phyloP scores from a whole-genome alignment of 768 basidiomycete genomes.

The Gloeopeniophorella convolvens region DNA sequence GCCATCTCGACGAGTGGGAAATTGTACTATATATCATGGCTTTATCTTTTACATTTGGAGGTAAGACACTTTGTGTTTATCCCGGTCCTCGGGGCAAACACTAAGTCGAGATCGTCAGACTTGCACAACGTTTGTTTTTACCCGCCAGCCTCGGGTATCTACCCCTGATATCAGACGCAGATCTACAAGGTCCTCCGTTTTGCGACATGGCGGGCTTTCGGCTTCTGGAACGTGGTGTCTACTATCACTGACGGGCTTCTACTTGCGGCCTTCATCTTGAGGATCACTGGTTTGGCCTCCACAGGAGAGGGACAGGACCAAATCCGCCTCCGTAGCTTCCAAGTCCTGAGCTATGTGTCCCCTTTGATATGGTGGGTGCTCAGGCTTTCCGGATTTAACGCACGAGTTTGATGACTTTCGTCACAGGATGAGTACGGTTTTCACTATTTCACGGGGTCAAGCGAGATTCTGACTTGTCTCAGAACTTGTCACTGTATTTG shows the following conservation, averaged over 20 bases:
- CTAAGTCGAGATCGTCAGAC: conserved; percentile 30
- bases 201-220: conserved; percentile 74
- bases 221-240: conserved; percentile 70
- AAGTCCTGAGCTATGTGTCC: conserved; percentile 80
- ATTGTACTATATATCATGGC: conserved; percentile 71
- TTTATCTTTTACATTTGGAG: conserved; percentile 73
- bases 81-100: not conserved
- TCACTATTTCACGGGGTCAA: not conserved
- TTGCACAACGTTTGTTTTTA: conserved; percentile 44
- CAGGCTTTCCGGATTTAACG: not conserved
- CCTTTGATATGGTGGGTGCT: conserved; percentile 75
- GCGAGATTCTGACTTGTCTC: not conserved
- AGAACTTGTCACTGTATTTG: conserved; percentile 79
- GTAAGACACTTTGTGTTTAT: conserved; percentile 44
- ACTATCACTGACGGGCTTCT: conserved; percentile 71
- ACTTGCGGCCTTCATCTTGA: conserved; percentile 64
- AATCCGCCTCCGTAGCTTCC: conserved; percentile 68
- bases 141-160: not conserved
- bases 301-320: conserved; percentile 31
- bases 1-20: conserved; percentile 74
- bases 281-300: conserved; percentile 48
- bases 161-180: conserved; percentile 31
- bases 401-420: not conserved
- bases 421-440: conserved; percentile 69
- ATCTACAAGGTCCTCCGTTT: conserved; percentile 65